Base-by-base conservation (phyloP, 129 eudicot genomes). In the Centaurea solstitialis region DNA sequence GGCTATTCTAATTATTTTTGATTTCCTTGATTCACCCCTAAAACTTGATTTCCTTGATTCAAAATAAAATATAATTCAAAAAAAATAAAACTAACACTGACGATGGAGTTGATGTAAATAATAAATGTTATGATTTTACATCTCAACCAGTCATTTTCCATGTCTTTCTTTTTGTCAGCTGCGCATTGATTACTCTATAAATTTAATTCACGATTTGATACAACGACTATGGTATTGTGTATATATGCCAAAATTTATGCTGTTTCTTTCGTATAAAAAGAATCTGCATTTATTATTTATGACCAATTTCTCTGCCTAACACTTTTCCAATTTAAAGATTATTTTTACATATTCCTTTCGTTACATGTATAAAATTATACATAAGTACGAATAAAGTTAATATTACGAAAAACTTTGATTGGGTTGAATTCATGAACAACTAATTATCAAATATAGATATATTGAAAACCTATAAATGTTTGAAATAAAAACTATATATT, bases 171-270 rank as follows among this genome's bases (percentile, higher is more conserved):
- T 81, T 15, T 74, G 80, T 74, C 80, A 81, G 75, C 69, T 43
- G 50, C 80, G 30, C 30, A 81, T 81, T 81, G 22, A 81, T 22
- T 74, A 66, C 68, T 81, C 69, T 74, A 81, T 67, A 73, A 74
- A 74, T 65, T 80, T 73, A 80, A 80, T 73, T 72, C 84, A 73
- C 84, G 79, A 81, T 74, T 81, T 74, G 80, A 81, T 81, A 81
- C 68, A 81, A 80, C 79, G 74, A 73, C 79, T 37, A 73, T 80
- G 47, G 79, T 74, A 81, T 80, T 57, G 77, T 79, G 83, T 79
- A 79, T 79, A 71, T 79, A 79, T 79, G 76, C 82, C 82, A 79
- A 79, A 79, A 69, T 20, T 79, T 79, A 70, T 65, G 83, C 83
- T 79, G 6, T 70, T 65, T 79, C 69, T 79, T 53, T 79, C 71